Conservation (phyloP, 768 basidiomycete genomes). For the Obba rivulosa region DNA sequence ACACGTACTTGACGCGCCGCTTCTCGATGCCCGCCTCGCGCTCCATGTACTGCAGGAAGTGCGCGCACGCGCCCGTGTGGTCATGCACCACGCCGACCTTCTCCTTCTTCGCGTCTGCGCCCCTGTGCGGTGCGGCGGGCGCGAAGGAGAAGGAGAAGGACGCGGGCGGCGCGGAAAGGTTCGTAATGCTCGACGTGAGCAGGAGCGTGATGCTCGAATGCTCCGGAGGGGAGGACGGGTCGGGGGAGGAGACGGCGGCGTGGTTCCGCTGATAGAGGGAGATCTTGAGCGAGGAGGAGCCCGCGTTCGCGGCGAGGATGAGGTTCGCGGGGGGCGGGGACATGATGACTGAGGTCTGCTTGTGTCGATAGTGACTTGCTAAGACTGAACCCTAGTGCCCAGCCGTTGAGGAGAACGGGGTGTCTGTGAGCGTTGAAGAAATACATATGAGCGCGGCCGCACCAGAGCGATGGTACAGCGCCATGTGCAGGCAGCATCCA, state of each 20-base stretch:
- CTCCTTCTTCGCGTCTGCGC: slow-evolving; percentile 35
- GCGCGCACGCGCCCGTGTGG: slow-evolving; percentile 57
- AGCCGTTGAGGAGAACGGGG: no score
- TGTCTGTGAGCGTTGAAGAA: no score
- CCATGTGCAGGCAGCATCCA: no score
- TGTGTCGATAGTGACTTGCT: no score
- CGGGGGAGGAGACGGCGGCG: slow-evolving; percentile 11
- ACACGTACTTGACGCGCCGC: slow-evolving; percentile 46
- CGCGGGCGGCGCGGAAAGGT: slow-evolving; percentile 51
- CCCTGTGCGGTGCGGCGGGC: slow-evolving; percentile 11
- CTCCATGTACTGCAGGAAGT: slow-evolving; percentile 49
- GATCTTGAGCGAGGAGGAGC: slow-evolving; percentile 84
- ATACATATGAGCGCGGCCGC: no score
- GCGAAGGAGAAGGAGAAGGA: slow-evolving; percentile 43
- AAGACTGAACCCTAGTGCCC: no score
- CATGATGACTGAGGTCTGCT: no score
- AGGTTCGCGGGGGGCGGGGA: slow-evolving; percentile 25
- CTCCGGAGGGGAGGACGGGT: slow-evolving; percentile 6
- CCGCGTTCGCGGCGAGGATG: slow-evolving; percentile 72
- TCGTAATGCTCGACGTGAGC: slow-evolving; percentile 48
- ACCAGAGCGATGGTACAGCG: no score
- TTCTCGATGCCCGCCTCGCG: slow-evolving; percentile 37
- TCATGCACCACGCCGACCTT: slow-evolving; percentile 37
- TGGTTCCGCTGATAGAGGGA: slow-evolving; percentile 48
- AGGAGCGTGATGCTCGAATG: slow-evolving; percentile 31